These are phyloP conservation scores for Epichloe glyceriae DNA, from an alignment of 2,329 filamentous ascomycete species.

Conservation along the genomic window DNA sequence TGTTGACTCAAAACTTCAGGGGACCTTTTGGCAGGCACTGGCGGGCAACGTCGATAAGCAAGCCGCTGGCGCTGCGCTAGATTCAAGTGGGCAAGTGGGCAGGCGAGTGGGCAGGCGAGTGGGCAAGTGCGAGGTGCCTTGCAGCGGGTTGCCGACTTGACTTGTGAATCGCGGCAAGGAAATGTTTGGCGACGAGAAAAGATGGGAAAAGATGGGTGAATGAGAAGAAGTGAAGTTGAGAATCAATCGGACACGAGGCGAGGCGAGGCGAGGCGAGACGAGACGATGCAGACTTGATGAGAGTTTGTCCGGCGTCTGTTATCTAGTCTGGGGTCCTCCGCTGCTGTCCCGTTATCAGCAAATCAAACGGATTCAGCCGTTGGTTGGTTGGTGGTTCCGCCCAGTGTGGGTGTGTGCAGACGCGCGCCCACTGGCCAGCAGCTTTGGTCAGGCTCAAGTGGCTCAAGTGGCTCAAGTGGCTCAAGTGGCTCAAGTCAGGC, in stretches of 20 bases:
- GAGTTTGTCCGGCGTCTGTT: background rate
- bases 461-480: background rate
- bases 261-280: background rate
- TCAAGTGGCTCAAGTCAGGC: background rate
- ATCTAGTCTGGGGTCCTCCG: background rate
- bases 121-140: background rate
- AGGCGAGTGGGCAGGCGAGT: background rate
- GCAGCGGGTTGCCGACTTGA: background rate
- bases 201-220: no score
- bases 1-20: no score
- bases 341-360: slow-evolving; percentile 1
- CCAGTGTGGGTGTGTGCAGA: background rate
- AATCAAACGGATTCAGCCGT: background rate
- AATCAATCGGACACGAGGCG: background rate
- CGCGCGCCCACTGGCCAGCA: background rate
- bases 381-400: background rate
- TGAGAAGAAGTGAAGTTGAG: no score
- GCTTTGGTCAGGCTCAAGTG: background rate
- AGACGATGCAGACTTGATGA: background rate
- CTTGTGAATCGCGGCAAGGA: no score
- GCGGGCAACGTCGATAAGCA: no score
- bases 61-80: background rate
- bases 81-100: background rate
- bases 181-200: no score
- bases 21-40: no score